Evolutionary conservation across 352 stramenopile species (phyloP), one percentile per base, ranked within the genome.

Genomic region (Pythium phragmitis): DNA sequence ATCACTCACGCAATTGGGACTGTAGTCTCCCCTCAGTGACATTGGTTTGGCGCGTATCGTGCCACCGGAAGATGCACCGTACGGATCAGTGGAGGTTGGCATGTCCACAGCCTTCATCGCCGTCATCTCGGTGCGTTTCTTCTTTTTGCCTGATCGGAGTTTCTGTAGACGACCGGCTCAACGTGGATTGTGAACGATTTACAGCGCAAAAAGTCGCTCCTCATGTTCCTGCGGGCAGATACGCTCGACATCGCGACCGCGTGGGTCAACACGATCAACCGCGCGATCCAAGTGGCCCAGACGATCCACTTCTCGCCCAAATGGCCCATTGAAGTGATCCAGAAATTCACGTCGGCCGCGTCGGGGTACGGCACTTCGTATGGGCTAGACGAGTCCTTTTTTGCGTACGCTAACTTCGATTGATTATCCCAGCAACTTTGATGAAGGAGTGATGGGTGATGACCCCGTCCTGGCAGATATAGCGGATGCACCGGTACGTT

Each of bases 251-350:
- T 88, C 41, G 86, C 84, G 7, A 85, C 60, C 21, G 75, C 67
- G 19, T 95, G 86, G 86, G 86, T 92, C 30, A 89, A 81, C 48
- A 79, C 88, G 52, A 80, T 95, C 49, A 92, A 91, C 49, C 87
- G 88, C 30, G 84, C 84, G 13, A 75, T 92, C 34, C 76, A 90
- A 56, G 87, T 84, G 12, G 81, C 79, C 9, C 91, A 91, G 57
- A 71, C 69, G 0, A 67, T 91, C 6, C 70, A 85, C 39, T 95
- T 89, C 61, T 65, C 79, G 13, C 75, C 77, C 34, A 73, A 72
- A 49, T 95, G 86, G 86, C 78, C 81, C 7, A 53, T 79, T 7
- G 82, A 92, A 19, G 87, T 79, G 49, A 85, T 92, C 57, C 81
- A 93, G 47, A 84, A 73, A 13, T 93, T 92, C 49, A 88, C 89